phyloP scores from a whole-genome alignment of 352 stramenopile species.

The Phytopythium mirpurense region DNA sequence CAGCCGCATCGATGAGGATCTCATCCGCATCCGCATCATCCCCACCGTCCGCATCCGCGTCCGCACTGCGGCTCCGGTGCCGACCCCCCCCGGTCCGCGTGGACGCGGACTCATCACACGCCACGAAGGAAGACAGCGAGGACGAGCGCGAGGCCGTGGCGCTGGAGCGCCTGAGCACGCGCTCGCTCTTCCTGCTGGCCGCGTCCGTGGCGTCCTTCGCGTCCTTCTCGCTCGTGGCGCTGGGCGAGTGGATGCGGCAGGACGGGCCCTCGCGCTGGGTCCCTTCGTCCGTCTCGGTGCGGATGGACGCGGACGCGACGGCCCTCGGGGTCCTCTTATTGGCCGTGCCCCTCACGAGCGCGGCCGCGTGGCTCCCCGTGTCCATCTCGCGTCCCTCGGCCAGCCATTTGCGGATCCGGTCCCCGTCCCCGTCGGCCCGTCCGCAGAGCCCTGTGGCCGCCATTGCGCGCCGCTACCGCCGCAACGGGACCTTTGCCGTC shows the following conservation, averaged over 20 bases:
- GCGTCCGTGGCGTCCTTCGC: conserved; percentile 56
- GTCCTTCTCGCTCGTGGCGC: conserved; percentile 56
- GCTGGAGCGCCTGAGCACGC: conserved; percentile 34
- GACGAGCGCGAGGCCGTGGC: conserved; percentile 5
- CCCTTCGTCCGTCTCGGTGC: conserved; percentile 23
- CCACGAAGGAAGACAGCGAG: not conserved
- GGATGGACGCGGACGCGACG: conserved; percentile 26
- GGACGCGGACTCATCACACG: not conserved
- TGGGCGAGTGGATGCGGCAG: conserved; percentile 48
- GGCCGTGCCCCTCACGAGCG: conserved; percentile 49
- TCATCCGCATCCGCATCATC: not conserved
- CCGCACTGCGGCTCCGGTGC: not conserved
- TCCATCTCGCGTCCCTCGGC: conserved; percentile 29
- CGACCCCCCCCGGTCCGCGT: not conserved
- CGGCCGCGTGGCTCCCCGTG: conserved; percentile 48
- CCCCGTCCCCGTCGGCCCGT: conserved; percentile 9
- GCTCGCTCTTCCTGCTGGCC: conserved; percentile 46
- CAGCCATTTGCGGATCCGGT: conserved; percentile 29
- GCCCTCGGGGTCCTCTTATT: conserved; percentile 44
- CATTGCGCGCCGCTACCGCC: conserved; percentile 23
- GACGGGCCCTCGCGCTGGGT: conserved; percentile 20
- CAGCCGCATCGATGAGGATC: no score
- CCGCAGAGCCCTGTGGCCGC: conserved; percentile 19
- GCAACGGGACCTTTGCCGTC: conserved; percentile 58
- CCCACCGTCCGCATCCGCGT: not conserved